Conservation (phyloP, 805 yeast genomes). For the Spathaspora passalidarum region DNA sequence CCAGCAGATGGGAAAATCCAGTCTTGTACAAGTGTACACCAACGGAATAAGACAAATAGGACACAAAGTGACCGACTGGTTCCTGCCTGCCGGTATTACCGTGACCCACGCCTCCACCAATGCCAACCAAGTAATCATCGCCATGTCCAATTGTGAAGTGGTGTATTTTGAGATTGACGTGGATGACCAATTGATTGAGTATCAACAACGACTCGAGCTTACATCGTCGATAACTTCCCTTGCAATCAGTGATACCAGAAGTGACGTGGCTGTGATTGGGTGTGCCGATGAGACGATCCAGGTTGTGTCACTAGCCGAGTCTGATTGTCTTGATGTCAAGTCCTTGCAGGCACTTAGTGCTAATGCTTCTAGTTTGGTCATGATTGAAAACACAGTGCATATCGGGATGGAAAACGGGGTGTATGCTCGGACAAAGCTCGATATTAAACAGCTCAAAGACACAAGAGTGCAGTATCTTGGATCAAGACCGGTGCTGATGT, state of each 20-base stretch:
- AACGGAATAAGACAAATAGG: conserved; percentile 61
- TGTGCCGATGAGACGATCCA: conserved; percentile 68
- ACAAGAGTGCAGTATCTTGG: conserved; percentile 75
- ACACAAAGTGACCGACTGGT: conserved; percentile 62
- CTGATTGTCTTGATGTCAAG: conserved; percentile 55
- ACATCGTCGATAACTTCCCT: conserved; percentile 48
- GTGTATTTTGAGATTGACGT: conserved; percentile 80
- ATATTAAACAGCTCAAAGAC: conserved; percentile 46
- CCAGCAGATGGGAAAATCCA: conserved; percentile 59
- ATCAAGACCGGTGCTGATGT: conserved; percentile 54
- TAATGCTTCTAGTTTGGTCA: conserved; percentile 23
- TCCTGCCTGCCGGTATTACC: conserved; percentile 72
- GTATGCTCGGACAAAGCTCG: conserved; percentile 61
- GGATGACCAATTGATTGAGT: conserved; percentile 67
- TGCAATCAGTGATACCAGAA: conserved; percentile 38
- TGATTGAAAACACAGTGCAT: conserved; percentile 48
- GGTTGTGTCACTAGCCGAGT: conserved; percentile 59
- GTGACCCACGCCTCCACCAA: conserved; percentile 63
- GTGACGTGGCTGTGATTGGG: conserved; percentile 67
- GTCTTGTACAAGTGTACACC: conserved; percentile 70
- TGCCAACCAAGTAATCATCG: conserved; percentile 64
- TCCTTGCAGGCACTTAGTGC: conserved; percentile 68
- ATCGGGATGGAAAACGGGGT: conserved; percentile 85
- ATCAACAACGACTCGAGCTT: conserved; percentile 58
- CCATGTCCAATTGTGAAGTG: conserved; percentile 68